Percentiles rank a stretch among this genome's conserved stretches.
phyloP scores from a whole-genome alignment of 2,329 filamentous ascomycete genomes.

The Gnomoniopsis smithogilvyi region DNA sequence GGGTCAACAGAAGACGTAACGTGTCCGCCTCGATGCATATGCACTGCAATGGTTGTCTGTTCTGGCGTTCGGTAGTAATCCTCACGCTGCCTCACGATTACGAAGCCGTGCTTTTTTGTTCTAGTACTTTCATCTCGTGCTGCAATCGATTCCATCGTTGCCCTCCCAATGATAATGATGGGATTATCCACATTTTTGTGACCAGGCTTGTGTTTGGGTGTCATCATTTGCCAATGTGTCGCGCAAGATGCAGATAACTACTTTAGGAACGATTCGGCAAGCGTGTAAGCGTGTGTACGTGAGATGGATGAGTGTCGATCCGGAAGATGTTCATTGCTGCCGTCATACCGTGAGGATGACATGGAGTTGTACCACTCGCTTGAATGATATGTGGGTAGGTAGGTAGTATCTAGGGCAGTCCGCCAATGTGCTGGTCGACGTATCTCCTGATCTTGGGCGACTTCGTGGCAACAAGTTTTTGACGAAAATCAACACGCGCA shows the following conservation, averaged over 20 bases:
- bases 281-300: neutral
- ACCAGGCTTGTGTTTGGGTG: neutral
- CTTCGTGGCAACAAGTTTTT: too few relatives aligned
- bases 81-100: too few relatives aligned
- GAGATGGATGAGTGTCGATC: neutral
- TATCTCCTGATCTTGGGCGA: too few relatives aligned
- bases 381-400: too few relatives aligned
- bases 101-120: neutral
- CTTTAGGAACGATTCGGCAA: neutral
- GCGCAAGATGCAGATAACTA: neutral
- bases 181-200: neutral
- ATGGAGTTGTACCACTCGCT: too few relatives aligned
- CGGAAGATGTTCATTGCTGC: neutral
- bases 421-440: too few relatives aligned
- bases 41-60: neutral
- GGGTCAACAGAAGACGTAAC: neutral
- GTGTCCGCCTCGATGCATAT: neutral
- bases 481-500: too few relatives aligned
- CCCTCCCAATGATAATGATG: neutral
- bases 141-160: conserved; percentile 1
- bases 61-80: neutral
- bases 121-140: neutral
- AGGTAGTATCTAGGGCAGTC: too few relatives aligned
- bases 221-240: neutral
- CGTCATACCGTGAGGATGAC: too few relatives aligned